These are phyloP conservation scores for Apodospora peruviana DNA, from an alignment of 495 filamentous ascomycete genomes.

Conservation along the genomic window DNA sequence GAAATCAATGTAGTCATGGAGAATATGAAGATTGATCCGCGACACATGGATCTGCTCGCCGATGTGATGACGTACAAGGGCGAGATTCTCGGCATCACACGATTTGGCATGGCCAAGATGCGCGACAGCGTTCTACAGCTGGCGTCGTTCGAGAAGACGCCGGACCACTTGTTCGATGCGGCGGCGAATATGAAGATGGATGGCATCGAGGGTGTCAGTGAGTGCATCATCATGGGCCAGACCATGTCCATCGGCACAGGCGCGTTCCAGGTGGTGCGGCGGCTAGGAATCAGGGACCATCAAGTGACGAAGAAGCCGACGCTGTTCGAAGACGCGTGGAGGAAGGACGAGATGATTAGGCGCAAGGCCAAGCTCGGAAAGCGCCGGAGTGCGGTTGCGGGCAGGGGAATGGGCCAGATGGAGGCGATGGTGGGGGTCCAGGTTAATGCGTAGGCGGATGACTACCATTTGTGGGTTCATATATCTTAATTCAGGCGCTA, in stretches of 20 bases:
- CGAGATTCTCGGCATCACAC: slow-evolving; percentile 94
- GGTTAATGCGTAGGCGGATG: no score
- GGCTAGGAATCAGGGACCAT: slow-evolving; percentile 60
- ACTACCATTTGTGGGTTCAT: no score
- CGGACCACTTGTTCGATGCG: slow-evolving; percentile 94
- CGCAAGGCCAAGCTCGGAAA: slow-evolving; percentile 19
- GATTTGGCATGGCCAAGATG: slow-evolving; percentile 96
- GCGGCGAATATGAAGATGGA: slow-evolving; percentile 86
- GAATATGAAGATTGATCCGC: slow-evolving; percentile 92
- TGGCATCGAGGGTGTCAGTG: slow-evolving; percentile 83
- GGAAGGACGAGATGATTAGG: slow-evolving; percentile 35
- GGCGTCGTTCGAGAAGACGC: slow-evolving; percentile 96
- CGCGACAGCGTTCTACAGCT: slow-evolving; percentile 90
- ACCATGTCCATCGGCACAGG: slow-evolving; percentile 86
- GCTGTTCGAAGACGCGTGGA: slow-evolving; percentile 74
- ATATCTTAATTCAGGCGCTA: no score
- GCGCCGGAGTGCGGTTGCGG: slow-evolving; percentile 6
- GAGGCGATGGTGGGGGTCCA: no score
- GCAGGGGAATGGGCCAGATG: slow-evolving; percentile 1
- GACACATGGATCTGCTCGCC: slow-evolving; percentile 97
- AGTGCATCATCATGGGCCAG: slow-evolving; percentile 98
- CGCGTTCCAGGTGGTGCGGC: slow-evolving; percentile 78
- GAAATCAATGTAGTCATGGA: slow-evolving; percentile 82
- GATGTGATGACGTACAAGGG: slow-evolving; percentile 99
- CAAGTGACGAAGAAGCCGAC: slow-evolving; percentile 60